phyloP scores from a whole-genome alignment of 257 asterid species.

The Solanum virginianum region DNA sequence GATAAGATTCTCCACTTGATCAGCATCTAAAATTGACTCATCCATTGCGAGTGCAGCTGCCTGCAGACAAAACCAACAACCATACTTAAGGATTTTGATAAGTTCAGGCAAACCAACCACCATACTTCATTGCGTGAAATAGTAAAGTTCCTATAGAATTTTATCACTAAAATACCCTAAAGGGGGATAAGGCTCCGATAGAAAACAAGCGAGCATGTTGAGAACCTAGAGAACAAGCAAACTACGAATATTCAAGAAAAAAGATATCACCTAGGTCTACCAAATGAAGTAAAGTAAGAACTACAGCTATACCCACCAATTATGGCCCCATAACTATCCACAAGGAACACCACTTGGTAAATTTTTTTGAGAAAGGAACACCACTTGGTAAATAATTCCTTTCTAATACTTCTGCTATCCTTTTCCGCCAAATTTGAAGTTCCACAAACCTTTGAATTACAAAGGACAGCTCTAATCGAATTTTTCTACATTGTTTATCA shows the following conservation, averaged over 20 bases:
- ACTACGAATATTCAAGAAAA: neutral
- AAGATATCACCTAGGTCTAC: neutral
- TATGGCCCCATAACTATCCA: neutral
- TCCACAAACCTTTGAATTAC: neutral
- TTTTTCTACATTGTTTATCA: neutral
- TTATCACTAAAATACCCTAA: too few species aligned
- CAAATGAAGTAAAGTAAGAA: neutral
- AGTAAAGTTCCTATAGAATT: too few species aligned
- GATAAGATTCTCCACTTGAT: constrained; percentile 95
- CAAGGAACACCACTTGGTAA: neutral
- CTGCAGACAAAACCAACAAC: constrained; percentile 21
- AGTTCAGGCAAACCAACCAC: neutral
- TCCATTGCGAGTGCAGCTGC: constrained; percentile 99
- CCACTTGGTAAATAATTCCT: neutral
- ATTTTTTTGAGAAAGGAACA: neutral
- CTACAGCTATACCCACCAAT: neutral
- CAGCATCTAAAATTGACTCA: constrained; percentile 89
- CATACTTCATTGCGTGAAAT: neutral
- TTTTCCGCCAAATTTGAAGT: neutral
- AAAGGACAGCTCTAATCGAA: neutral
- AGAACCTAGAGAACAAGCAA: neutral
- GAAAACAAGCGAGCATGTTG: neutral
- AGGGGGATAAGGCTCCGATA: neutral
- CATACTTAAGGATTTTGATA: neutral
- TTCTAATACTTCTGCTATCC: neutral